Evolutionary conservation across 2,329 filamentous ascomycete species (phyloP).

Genomic region (Pseudogymnoascus sp.): DNA sequence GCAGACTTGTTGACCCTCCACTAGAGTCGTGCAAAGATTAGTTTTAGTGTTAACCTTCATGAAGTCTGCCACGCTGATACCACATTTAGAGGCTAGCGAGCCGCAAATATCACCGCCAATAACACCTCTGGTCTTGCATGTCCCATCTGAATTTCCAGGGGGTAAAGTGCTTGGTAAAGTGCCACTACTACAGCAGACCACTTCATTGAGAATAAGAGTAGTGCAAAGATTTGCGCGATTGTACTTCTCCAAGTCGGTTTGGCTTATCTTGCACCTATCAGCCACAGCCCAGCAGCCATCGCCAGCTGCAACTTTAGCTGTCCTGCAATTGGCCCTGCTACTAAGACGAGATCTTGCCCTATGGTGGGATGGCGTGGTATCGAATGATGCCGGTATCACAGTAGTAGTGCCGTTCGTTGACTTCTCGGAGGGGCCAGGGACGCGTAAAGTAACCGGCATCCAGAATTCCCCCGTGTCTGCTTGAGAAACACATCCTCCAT

Average conservation of each 20-base stretch:
- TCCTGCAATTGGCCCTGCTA: conserved; percentile 19
- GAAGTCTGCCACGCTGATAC: conserved; percentile 33
- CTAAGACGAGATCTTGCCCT: background rate
- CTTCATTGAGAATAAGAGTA: conserved; percentile 20
- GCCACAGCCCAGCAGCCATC: conserved; percentile 34
- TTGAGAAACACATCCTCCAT: background rate
- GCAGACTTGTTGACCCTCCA: conserved; percentile 26
- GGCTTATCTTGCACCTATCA: conserved; percentile 32
- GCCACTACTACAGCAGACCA: conserved; percentile 30
- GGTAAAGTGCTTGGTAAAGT: conserved; percentile 27
- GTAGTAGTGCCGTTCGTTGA: background rate
- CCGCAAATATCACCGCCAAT: background rate
- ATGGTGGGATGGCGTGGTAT: background rate
- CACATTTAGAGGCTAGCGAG: conserved; percentile 32
- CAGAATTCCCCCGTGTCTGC: background rate
- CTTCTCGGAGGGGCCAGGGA: conserved; percentile 12
- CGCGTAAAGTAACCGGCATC: background rate
- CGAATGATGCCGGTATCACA: background rate
- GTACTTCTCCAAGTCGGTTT: conserved; percentile 30
- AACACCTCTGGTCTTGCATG: conserved; percentile 22
- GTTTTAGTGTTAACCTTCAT: conserved; percentile 22
- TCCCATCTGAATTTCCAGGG: conserved; percentile 28
- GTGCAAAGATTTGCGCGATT: conserved; percentile 26
- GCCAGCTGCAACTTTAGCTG: conserved; percentile 28
- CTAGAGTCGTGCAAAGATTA: conserved; percentile 24